Base-by-base conservation (phyloP, 345 rosid species). In the Citrus trifoliata region DNA sequence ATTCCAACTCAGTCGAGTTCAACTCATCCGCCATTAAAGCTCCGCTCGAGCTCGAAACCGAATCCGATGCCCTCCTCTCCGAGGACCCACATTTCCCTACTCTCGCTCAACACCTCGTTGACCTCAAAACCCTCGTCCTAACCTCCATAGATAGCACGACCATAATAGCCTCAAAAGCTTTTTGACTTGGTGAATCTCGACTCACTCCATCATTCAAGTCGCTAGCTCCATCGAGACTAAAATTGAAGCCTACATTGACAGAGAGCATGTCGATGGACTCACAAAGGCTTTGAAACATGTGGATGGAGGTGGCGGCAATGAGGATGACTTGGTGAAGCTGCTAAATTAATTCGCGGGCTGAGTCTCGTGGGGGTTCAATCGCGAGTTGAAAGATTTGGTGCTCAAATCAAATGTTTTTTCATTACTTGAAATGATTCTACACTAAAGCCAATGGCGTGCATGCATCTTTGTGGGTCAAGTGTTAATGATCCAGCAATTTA, bases 11-110 rank as follows among this genome's bases (percentile, higher is more conserved):
- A 5, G 60, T 73, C 30, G 76, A 86, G 7, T 81, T 89, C 61
- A 80, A 81, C 82, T 86, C 88, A 0, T 37, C 83, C 74, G 87
- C 93, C 86, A 58, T 90, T 68, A 33, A 33, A 84, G 88, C 90
- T 76, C 87, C 89, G 32, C 79, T 92, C 8, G 90, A 89, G 89
- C 93, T 90, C 24, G 79, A 88, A 59, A 85, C 86, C 5, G 93
- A 88, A 82, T 86, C 92, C 0, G 88, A 88, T 46, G 55, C 82
- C 3, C 74, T 92, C 75, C 88, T 92, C 73, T 90, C 89, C 55
- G 74, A 86, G 16, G 90, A 90, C 84, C 89, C 90, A 5, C 55
- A 76, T 37, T 90, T 92, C 73, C 83, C 80, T 16, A 72, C 84
- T 32, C 93, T 92, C 48, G 35, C 35, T 33, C 35, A 33, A 33